phyloP scores from a whole-genome alignment of 2,329 filamentous ascomycete species.

The Talaromyces amestolkiae region DNA sequence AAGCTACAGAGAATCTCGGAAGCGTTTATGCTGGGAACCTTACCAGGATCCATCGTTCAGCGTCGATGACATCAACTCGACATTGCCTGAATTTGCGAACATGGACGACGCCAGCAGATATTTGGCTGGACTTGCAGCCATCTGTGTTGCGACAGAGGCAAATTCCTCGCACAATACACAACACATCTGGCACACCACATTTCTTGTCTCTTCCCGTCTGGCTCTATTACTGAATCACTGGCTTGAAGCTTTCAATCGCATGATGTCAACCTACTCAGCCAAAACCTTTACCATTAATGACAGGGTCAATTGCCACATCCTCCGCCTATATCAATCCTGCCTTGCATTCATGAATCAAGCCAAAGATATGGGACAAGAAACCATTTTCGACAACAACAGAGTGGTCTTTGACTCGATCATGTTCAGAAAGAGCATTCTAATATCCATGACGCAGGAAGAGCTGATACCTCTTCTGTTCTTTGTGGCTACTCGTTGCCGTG shows the following conservation, averaged over 20 bases:
- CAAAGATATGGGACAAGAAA: conserved; percentile 13
- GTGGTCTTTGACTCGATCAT: conserved; percentile 12
- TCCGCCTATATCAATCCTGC: conserved; percentile 10
- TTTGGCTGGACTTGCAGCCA: conserved; percentile 1
- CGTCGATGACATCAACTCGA: neutral
- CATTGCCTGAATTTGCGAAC: conserved; percentile 7
- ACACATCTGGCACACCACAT: conserved; percentile 6
- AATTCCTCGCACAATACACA: neutral
- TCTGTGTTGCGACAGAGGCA: neutral
- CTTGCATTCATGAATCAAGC: conserved; percentile 13
- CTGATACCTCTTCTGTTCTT: conserved; percentile 12
- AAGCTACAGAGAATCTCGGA: neutral
- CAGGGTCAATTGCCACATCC: conserved; percentile 11
- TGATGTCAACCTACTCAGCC: conserved; percentile 4
- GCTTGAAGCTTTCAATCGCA: conserved; percentile 12
- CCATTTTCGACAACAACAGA: conserved; percentile 4
- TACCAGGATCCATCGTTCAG: neutral
- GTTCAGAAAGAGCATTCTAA: conserved; percentile 10
- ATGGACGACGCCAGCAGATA: conserved; percentile 5
- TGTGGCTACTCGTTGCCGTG: conserved; percentile 14
- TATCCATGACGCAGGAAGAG: conserved; percentile 7
- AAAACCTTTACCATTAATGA: neutral
- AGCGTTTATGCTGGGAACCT: neutral
- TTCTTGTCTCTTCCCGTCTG: conserved; percentile 1
- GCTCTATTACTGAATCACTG: conserved; percentile 8